Conservation (phyloP, 1,284 basidiomycete genomes). For the Cryptococcus amylolentus region DNA sequence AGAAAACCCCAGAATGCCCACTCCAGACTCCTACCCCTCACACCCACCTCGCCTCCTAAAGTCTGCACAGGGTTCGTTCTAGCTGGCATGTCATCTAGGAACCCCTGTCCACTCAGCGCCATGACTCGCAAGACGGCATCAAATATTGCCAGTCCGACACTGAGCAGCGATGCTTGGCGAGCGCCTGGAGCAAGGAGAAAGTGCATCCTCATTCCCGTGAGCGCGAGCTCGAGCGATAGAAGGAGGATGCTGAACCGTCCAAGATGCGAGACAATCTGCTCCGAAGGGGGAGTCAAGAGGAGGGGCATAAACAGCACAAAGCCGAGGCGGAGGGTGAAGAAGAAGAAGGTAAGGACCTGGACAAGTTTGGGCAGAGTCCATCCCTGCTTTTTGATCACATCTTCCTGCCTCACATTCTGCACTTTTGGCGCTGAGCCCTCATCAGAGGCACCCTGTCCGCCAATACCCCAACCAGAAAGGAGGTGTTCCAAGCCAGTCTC, state of each 20-base stretch:
- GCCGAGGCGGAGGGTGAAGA: not conserved
- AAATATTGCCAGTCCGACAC: not conserved
- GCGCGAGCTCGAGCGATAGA: not conserved
- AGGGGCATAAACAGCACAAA: too few species aligned
- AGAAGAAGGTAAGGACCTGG: not conserved
- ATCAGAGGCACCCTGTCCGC: not conserved
- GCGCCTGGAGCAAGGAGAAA: not conserved
- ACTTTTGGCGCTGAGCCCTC: not conserved
- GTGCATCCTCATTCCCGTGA: not conserved
- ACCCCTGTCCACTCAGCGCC: not conserved
- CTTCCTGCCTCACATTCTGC: not conserved
- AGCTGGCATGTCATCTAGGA: not conserved
- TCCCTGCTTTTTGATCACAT: not conserved
- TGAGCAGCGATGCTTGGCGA: not conserved
- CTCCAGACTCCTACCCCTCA: not conserved
- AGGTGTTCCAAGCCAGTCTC: constrained; percentile 44
- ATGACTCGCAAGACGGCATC: not conserved
- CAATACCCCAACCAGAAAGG: constrained; percentile 38
- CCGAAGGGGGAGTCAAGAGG: too few species aligned
- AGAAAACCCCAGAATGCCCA: constrained; percentile 2
- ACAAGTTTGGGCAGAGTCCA: not conserved
- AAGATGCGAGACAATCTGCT: too few species aligned
- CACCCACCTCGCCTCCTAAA: not conserved
- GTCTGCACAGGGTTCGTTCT: not conserved
- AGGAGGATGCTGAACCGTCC: not conserved